Evolutionary conservation across 2,329 filamentous ascomycete species (phyloP).

Genomic region (Aquanectria penicillioides): DNA sequence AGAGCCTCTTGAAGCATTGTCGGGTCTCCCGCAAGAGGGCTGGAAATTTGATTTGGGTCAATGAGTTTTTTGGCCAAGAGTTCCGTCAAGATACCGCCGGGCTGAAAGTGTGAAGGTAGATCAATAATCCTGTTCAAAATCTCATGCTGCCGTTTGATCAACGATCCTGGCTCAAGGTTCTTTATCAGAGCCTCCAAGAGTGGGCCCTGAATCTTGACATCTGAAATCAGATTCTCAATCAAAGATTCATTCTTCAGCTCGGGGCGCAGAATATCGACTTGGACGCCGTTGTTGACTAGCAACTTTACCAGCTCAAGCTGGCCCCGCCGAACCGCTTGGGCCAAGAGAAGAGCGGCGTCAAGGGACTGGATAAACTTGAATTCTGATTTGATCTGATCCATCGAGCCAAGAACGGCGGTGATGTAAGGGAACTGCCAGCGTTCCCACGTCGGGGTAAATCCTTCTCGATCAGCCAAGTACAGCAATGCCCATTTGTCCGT

Average conservation of each 20-base stretch:
- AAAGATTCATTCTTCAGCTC: slow-evolving; percentile 13
- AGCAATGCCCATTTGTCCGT: slow-evolving; percentile 29
- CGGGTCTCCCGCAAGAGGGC: background rate
- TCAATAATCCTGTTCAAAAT: slow-evolving; percentile 24
- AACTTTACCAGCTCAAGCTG: slow-evolving; percentile 15
- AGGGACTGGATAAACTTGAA: slow-evolving; percentile 14
- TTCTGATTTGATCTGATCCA: background rate
- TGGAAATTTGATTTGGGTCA: slow-evolving; percentile 22
- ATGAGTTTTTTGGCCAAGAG: slow-evolving; percentile 26
- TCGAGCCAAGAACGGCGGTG: slow-evolving; percentile 9
- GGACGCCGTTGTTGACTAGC: slow-evolving; percentile 27
- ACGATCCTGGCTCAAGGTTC: slow-evolving; percentile 15
- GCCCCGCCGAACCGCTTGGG: slow-evolving; percentile 12
- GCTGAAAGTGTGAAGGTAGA: background rate
- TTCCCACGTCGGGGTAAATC: slow-evolving; percentile 18
- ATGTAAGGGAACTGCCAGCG: slow-evolving; percentile 29
- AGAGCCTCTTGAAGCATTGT: slow-evolving; percentile 31
- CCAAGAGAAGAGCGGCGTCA: slow-evolving; percentile 23
- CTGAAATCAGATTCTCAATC: slow-evolving; percentile 25
- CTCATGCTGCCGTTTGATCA: slow-evolving; percentile 24
- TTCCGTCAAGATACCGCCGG: slow-evolving; percentile 14
- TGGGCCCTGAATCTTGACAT: slow-evolving; percentile 8
- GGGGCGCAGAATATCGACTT: slow-evolving; percentile 15
- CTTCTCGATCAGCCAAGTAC: slow-evolving; percentile 19
- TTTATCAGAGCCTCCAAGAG: slow-evolving; percentile 24